These are phyloP conservation scores for Monosporascus sp. DNA, from an alignment of 2,329 filamentous ascomycete genomes.

Conservation along the genomic window DNA sequence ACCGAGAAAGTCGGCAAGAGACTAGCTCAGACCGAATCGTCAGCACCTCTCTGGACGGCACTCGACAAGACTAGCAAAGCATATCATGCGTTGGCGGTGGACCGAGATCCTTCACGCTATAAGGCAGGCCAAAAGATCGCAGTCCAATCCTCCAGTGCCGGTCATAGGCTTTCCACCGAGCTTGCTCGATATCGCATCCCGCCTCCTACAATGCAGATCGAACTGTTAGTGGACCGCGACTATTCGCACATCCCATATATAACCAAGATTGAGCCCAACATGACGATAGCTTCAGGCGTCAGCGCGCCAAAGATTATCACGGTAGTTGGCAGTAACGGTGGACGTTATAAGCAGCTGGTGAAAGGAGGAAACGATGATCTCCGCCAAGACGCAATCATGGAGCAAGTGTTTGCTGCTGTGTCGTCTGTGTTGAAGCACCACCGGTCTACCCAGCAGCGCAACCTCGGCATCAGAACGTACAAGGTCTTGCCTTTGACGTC, in stretches of 20 bases:
- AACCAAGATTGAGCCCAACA: constrained; percentile 63
- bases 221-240: constrained; percentile 65
- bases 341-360: constrained; percentile 80
- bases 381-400: constrained; percentile 97
- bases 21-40: constrained; percentile 49
- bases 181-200: constrained; percentile 67
- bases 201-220: constrained; percentile 82
- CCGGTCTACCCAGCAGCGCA: constrained; percentile 78
- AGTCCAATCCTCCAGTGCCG: constrained; percentile 57
- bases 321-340: constrained; percentile 70
- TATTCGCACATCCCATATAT: constrained; percentile 77
- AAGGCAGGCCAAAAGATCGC: constrained; percentile 61
- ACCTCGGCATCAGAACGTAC: constrained; percentile 89
- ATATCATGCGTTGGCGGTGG: constrained; percentile 60
- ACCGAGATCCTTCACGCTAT: constrained; percentile 58
- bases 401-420: constrained; percentile 96
- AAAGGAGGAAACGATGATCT: constrained; percentile 96
- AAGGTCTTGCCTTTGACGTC: constrained; percentile 88
- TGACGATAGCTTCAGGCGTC: constrained; percentile 83
- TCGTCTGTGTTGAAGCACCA: constrained; percentile 85
- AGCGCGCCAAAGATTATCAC: constrained; percentile 94
- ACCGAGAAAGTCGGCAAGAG: constrained; percentile 62
- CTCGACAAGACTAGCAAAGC: constrained; percentile 69
- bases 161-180: constrained; percentile 56
- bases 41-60: constrained; percentile 57